A percentile compares a stretch with the other conserved stretches of the same genome.
phyloP scores from a whole-genome alignment of 495 filamentous ascomycete genomes.

The Durotheca rogersii region DNA sequence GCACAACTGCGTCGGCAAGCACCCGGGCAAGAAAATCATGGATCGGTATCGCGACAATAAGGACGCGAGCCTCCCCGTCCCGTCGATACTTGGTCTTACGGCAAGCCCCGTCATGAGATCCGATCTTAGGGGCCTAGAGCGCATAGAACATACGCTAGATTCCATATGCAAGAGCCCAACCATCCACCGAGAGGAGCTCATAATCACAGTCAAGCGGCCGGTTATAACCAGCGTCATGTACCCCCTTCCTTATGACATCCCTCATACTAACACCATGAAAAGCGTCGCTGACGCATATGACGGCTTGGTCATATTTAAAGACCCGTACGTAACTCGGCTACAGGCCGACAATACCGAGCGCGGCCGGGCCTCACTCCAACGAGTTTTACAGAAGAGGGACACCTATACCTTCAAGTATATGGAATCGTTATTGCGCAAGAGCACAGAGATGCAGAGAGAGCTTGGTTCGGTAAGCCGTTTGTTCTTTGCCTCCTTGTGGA shows the following conservation, averaged over 20 bases:
- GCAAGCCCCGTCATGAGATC: conserved; percentile 76
- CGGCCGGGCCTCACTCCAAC: conserved; percentile 42
- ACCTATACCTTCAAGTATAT: conserved; percentile 69
- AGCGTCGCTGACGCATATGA: conserved; percentile 41
- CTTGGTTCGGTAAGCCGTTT: conserved; percentile 53
- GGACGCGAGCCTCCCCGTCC: conserved; percentile 48
- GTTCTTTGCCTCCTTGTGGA: not conserved
- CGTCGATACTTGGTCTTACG: conserved; percentile 78
- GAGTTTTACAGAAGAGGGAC: conserved; percentile 50
- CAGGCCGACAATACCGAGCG: conserved; percentile 38
- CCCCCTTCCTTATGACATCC: conserved; percentile 2
- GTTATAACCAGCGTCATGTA: conserved; percentile 57
- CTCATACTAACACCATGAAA: conserved; percentile 33
- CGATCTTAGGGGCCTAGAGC: conserved; percentile 49
- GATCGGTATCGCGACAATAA: conserved; percentile 62
- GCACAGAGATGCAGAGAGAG: conserved; percentile 55
- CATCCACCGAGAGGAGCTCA: conserved; percentile 68
- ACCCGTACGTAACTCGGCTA: conserved; percentile 68
- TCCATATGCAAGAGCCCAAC: conserved; percentile 71
- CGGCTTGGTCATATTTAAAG: conserved; percentile 60
- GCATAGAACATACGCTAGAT: conserved; percentile 75
- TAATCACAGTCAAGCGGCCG: conserved; percentile 67
- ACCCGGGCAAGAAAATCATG: conserved; percentile 80
- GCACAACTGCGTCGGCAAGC: conserved; percentile 64
- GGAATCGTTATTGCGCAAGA: conserved; percentile 53